These are phyloP conservation scores for Pichia sp. DNA, from an alignment of 1,139 yeast genomes.

Conservation along the genomic window DNA sequence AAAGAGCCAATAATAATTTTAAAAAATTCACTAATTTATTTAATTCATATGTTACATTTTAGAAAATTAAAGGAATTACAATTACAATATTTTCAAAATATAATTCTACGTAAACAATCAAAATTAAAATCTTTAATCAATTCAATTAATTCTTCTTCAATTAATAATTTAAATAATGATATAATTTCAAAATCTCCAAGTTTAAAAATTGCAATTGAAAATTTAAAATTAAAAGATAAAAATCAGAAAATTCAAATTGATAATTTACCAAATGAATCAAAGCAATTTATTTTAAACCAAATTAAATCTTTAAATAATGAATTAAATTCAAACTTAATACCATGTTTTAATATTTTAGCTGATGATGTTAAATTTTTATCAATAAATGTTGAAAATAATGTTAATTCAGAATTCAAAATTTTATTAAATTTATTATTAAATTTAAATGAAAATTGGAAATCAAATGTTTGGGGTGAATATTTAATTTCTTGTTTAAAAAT, in stretches of 20 bases:
- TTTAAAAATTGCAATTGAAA: constrained; percentile 14
- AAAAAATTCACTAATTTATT: constrained; percentile 23
- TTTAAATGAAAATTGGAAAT: constrained; percentile 23
- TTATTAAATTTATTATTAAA: constrained; percentile 14
- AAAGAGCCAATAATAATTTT: constrained; percentile 31
- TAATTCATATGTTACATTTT: constrained; percentile 26
- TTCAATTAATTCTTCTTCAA: constrained; percentile 11
- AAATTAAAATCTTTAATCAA: constrained; percentile 22
- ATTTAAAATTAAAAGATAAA: constrained; percentile 8
- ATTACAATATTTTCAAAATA: constrained; percentile 24
- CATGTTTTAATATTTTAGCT: constrained; percentile 25
- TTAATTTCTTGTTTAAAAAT: constrained; percentile 18
- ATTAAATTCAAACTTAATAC: constrained; percentile 24
- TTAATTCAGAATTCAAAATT: constrained; percentile 19
- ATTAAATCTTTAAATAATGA: constrained; percentile 22
- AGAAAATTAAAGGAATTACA: constrained; percentile 32
- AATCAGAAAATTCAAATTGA: constrained; percentile 1
- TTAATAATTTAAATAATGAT: not conserved
- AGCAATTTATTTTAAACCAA: constrained; percentile 13
- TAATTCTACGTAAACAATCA: constrained; percentile 26
- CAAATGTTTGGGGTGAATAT: constrained; percentile 22
- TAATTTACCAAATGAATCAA: constrained; percentile 17
- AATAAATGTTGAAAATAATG: constrained; percentile 25
- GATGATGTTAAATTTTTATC: constrained; percentile 27
- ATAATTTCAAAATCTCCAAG: constrained; percentile 2